Conservation (phyloP, 2,329 filamentous ascomycete genomes). For the Truncatella angustata region DNA sequence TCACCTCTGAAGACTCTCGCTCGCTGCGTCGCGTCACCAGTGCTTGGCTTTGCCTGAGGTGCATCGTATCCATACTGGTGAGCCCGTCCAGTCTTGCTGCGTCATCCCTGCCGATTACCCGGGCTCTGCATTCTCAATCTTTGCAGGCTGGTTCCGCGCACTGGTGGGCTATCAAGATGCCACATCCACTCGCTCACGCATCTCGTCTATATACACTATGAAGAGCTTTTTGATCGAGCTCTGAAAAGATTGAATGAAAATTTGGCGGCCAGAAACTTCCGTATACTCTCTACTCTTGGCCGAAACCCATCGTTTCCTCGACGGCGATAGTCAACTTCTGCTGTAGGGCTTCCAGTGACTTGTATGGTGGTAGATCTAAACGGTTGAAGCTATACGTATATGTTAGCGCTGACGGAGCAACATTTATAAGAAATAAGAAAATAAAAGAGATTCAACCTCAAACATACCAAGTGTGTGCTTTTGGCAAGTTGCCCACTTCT, state of each 20-base stretch:
- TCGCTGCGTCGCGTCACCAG: too few species aligned
- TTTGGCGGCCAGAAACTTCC: background rate
- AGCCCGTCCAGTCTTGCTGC: background rate
- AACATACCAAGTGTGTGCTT: conserved; percentile 94
- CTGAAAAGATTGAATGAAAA: background rate
- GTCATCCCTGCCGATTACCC: background rate
- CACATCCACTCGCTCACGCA: background rate
- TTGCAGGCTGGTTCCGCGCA: too few species aligned
- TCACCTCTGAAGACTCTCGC: too few species aligned
- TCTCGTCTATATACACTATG: conserved; percentile 9
- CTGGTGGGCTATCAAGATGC: too few species aligned
- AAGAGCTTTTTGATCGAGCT: background rate
- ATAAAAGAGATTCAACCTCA: too few species aligned
- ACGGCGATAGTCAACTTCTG: conserved; percentile 94
- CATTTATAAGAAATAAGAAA: too few species aligned
- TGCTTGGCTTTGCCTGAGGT: too few species aligned
- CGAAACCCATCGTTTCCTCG: conserved; percentile 98
- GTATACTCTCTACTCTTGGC: conserved; percentile 71
- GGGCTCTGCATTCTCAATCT: background rate
- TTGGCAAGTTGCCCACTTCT: conserved; percentile 85
- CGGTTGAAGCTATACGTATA: conserved; percentile 77
- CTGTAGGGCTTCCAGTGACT: conserved; percentile 79
- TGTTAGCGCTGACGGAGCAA: conserved; percentile 21
- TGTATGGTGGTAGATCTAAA: conserved; percentile 91
- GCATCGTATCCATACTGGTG: background rate